Evolutionary conservation across 352 stramenopile species (phyloP).

Genomic region (Nothophytophthora sp.): DNA sequence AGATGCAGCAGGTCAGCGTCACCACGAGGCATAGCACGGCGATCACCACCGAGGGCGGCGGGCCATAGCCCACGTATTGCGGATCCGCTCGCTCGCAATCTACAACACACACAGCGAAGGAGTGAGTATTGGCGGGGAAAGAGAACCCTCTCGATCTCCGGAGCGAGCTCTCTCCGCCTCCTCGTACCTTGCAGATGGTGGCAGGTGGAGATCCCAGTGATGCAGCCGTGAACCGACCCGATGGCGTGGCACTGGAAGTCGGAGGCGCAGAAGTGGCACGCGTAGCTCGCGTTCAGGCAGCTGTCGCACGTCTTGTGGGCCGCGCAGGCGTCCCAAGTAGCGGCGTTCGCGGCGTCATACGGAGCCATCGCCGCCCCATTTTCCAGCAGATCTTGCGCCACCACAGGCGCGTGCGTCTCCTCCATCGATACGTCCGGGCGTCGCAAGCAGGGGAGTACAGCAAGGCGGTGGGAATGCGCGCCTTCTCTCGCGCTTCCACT

Average conservation of each 20-base stretch:
- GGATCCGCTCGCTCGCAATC: constrained; percentile 77
- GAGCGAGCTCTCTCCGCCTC: too few species aligned
- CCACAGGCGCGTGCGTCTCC: constrained; percentile 7
- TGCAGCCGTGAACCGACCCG: constrained; percentile 61
- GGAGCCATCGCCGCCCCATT: neutral
- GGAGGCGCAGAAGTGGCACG: constrained; percentile 83
- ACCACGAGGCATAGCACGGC: constrained; percentile 82
- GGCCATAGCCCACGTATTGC: constrained; percentile 81
- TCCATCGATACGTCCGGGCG: constrained; percentile 1
- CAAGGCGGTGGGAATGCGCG: neutral
- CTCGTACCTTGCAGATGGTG: constrained; percentile 79
- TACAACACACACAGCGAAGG: constrained; percentile 12
- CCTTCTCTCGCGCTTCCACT: constrained; percentile 10
- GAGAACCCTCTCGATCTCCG: too few species aligned
- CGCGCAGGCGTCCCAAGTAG: constrained; percentile 42
- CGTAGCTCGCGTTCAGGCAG: constrained; percentile 70
- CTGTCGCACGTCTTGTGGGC: constrained; percentile 72
- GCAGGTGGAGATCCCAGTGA: constrained; percentile 73
- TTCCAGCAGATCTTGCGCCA: constrained; percentile 2
- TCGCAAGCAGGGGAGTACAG: neutral
- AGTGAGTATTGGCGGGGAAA: too few species aligned
- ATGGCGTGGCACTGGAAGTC: constrained; percentile 88
- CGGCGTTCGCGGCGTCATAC: neutral
- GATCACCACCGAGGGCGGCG: constrained; percentile 80
- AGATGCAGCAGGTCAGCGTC: constrained; percentile 82